phyloP scores from a whole-genome alignment of 371 early-diverging fungal genomes.

The Mucor saturninus region DNA sequence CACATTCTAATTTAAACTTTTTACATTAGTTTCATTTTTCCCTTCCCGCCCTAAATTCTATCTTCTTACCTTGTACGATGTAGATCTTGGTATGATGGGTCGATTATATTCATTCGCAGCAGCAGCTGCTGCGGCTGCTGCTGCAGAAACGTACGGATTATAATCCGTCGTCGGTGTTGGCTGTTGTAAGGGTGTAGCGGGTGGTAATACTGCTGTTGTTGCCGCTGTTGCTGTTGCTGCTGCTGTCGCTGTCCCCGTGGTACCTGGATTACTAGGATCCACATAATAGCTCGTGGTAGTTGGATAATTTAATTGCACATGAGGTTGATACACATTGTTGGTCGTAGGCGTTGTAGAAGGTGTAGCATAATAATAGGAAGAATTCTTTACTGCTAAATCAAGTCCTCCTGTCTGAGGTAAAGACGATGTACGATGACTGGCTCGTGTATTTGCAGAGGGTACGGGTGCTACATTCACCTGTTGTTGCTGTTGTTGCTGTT shows the following conservation, averaged over 20 bases:
- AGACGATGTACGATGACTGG: constrained; percentile 20
- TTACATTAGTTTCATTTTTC: not conserved
- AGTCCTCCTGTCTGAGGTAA: constrained; percentile 10
- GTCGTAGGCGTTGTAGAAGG: constrained; percentile 20
- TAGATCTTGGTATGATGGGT: constrained; percentile 18
- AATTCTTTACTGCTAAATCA: constrained; percentile 10
- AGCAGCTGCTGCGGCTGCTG: too few species aligned
- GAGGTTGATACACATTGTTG: not conserved
- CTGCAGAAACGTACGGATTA: constrained; percentile 12
- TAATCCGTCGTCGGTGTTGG: constrained; percentile 14
- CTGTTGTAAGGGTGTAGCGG: not conserved
- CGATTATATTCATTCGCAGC: constrained; percentile 12
- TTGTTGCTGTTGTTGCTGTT: not conserved
- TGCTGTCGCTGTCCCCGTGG: not conserved
- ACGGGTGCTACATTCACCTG: not conserved
- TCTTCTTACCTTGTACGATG: constrained; percentile 23
- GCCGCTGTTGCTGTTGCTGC: not conserved
- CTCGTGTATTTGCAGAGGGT: not conserved
- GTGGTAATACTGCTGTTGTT: not conserved
- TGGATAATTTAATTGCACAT: constrained; percentile 5
- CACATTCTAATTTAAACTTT: constrained; percentile 2
- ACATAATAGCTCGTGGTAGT: constrained; percentile 15
- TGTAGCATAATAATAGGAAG: constrained; percentile 21
- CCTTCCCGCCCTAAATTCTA: not conserved
- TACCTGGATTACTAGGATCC: not conserved